Percentiles rank a stretch among this genome's conserved stretches.
These are phyloP conservation scores for Centrapalus pauciflorus DNA, from an alignment of 129 eudicot species.

Conservation along the genomic window DNA sequence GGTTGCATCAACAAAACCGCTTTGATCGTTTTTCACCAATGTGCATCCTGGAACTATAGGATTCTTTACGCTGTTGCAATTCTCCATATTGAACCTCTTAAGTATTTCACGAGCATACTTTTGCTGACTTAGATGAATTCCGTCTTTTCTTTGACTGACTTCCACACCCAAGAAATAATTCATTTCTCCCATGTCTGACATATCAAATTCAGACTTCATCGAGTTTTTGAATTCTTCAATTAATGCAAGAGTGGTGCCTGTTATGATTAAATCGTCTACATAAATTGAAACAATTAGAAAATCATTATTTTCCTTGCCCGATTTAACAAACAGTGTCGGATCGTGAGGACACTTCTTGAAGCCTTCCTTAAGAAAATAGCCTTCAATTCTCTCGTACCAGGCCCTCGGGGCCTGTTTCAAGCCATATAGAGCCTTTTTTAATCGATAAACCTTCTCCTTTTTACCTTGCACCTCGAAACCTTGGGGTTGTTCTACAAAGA, in stretches of 20 bases:
- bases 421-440: no score
- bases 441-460: not conserved
- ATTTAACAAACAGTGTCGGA: not conserved
- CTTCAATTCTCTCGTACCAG: not conserved
- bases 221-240: not conserved
- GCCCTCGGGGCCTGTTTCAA: not conserved
- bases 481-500: not conserved
- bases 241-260: not conserved
- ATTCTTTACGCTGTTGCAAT: no score
- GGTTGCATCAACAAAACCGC: constrained; percentile 1
- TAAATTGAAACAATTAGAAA: not conserved
- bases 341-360: not conserved
- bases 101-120: no score
- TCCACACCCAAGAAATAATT: no score
- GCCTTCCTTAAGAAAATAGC: not conserved
- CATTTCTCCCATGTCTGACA: constrained; percentile 6
- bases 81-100: no score
- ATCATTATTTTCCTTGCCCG: no score
- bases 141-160: no score
- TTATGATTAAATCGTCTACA: not conserved
- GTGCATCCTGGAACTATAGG: no score
- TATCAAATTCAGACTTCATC: not conserved
- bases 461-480: not conserved
- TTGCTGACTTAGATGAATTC: no score
- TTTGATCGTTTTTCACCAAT: not conserved